These are phyloP conservation scores for Candida smagusa DNA, from an alignment of 1,139 yeast species.

Conservation along the genomic window DNA sequence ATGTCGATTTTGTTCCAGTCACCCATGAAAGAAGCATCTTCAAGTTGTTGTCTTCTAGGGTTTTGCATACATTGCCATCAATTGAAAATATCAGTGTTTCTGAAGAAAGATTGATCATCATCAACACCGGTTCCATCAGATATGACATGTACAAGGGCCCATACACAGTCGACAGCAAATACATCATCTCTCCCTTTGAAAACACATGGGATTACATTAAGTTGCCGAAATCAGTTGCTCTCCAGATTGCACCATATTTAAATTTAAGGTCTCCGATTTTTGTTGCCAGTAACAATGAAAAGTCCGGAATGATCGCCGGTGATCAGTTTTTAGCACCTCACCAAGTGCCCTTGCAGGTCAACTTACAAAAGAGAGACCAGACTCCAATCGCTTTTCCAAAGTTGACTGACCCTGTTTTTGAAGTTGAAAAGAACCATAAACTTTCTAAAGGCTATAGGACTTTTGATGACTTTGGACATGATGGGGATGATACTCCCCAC, in stretches of 20 bases:
- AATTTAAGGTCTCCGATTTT: constrained; percentile 50
- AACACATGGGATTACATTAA: constrained; percentile 70
- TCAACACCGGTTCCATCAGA: constrained; percentile 87
- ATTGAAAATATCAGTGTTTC: constrained; percentile 2
- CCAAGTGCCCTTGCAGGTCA: constrained; percentile 12
- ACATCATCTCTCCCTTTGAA: constrained; percentile 80
- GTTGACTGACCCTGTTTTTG: not conserved
- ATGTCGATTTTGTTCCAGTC: constrained; percentile 66
- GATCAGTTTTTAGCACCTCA: constrained; percentile 25
- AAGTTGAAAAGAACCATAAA: constrained; percentile 7
- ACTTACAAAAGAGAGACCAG: not conserved
- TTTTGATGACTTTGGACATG: constrained; percentile 73
- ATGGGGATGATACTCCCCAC: constrained; percentile 90
- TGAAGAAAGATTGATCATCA: constrained; percentile 56
- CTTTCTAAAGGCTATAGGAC: constrained; percentile 70
- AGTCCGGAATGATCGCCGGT: not conserved
- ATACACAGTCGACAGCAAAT: constrained; percentile 77
- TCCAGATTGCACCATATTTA: constrained; percentile 43
- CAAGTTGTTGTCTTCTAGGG: constrained; percentile 53
- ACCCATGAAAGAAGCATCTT: constrained; percentile 59
- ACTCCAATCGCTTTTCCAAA: constrained; percentile 1
- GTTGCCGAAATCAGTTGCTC: constrained; percentile 51
- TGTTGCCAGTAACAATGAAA: constrained; percentile 2
- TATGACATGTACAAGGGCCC: constrained; percentile 87
- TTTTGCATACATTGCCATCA: constrained; percentile 54